Conservation (phyloP, 2,329 filamentous ascomycete genomes). For the Diaporthe aspalathi region DNA sequence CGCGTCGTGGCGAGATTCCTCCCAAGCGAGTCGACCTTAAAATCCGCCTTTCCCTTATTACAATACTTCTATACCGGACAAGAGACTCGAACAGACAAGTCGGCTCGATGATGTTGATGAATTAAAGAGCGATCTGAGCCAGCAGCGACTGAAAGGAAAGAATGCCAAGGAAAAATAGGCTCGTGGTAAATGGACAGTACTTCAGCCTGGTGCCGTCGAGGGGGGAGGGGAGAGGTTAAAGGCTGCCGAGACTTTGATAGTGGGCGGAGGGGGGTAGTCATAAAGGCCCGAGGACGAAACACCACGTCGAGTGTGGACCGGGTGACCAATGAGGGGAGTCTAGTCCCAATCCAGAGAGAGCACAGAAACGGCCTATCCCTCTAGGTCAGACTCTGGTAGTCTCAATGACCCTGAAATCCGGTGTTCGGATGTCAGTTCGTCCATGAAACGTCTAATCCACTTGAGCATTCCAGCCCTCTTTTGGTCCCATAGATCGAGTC, state of each 20-base stretch:
- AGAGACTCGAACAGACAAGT: slow-evolving; percentile 45
- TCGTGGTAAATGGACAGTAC: slow-evolving; percentile 52
- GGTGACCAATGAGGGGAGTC: slow-evolving; percentile 30
- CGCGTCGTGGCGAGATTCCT: slow-evolving; percentile 29
- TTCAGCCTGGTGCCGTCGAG: slow-evolving; percentile 56
- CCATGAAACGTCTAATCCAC: slow-evolving; percentile 53
- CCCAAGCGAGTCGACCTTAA: slow-evolving; percentile 15
- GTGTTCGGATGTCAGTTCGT: slow-evolving; percentile 52
- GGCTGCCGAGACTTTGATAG: slow-evolving; percentile 37
- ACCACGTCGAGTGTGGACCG: slow-evolving; percentile 5
- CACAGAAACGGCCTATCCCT: slow-evolving; percentile 42
- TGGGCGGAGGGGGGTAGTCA: slow-evolving; percentile 52
- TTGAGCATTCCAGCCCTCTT: slow-evolving; percentile 44
- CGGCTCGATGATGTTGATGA: slow-evolving; percentile 42
- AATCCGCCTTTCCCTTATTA: slow-evolving; percentile 43
- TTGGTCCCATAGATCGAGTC: slow-evolving; percentile 32
- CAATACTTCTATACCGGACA: slow-evolving; percentile 40
- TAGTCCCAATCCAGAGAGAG: slow-evolving; percentile 27
- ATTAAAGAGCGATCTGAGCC: slow-evolving; percentile 68
- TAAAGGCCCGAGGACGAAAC: slow-evolving; percentile 47
- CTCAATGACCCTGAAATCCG: slow-evolving; percentile 39
- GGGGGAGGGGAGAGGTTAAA: slow-evolving; percentile 45
- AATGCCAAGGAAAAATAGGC: slow-evolving; percentile 50
- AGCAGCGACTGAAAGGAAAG: slow-evolving; percentile 64
- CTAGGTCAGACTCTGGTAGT: slow-evolving; percentile 27